Percentiles rank a stretch among this genome's conserved stretches.
Conservation (phyloP, 2,329 filamentous ascomycete genomes). For the Aureobasidium sp. region DNA sequence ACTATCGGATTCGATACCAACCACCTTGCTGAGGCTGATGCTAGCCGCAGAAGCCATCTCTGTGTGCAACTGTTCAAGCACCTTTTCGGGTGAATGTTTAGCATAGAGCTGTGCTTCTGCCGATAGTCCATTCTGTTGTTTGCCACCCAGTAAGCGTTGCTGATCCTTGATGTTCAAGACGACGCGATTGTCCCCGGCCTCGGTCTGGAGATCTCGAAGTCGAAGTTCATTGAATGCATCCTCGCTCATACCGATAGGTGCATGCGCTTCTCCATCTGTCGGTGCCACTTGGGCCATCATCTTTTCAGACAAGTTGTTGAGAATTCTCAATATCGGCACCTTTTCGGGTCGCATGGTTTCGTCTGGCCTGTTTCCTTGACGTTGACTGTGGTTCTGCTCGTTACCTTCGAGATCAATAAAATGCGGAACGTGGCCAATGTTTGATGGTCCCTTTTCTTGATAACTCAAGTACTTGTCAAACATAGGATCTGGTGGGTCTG, state of each 20-base stretch:
- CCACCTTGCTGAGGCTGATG: constrained; percentile 47
- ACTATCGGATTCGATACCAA: constrained; percentile 62
- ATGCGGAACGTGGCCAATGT: constrained; percentile 64
- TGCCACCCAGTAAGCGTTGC: constrained; percentile 63
- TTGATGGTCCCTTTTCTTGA: constrained; percentile 43
- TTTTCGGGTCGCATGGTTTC: constrained; percentile 83
- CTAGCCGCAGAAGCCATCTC: constrained; percentile 42
- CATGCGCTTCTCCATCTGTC: constrained; percentile 59
- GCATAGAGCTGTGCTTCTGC: constrained; percentile 50
- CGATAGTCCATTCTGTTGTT: constrained; percentile 31
- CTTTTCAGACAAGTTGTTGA: constrained; percentile 88
- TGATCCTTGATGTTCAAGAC: constrained; percentile 84
- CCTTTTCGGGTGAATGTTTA: constrained; percentile 59
- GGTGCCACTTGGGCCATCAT: constrained; percentile 82
- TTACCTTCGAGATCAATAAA: constrained; percentile 92
- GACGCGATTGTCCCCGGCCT: constrained; percentile 66
- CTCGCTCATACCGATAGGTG: constrained; percentile 59
- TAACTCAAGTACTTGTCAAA: constrained; percentile 79
- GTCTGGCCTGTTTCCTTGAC: constrained; percentile 79
- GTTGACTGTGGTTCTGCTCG: constrained; percentile 85
- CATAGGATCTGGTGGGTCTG: constrained; percentile 65
- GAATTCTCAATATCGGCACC: constrained; percentile 76
- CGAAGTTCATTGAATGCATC: constrained; percentile 65
- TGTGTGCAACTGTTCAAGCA: constrained; percentile 54
- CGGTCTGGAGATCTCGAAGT: constrained; percentile 69